Conservation (phyloP, 2,329 filamentous ascomycete genomes). For the Neoarthrinium moseri region DNA sequence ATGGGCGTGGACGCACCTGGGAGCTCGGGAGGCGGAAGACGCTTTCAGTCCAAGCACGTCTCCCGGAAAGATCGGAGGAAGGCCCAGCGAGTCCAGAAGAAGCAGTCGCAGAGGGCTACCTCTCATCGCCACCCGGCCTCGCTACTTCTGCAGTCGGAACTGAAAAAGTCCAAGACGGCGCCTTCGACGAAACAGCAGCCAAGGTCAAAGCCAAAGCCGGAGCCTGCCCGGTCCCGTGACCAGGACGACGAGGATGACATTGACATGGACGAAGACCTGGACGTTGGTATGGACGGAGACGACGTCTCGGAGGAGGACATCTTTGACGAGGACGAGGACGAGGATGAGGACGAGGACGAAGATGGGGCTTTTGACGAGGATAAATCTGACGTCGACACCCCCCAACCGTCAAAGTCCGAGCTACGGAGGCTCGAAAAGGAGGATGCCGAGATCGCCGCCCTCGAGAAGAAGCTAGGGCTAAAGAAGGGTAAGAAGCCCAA, state of each 20-base stretch:
- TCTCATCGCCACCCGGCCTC: background rate
- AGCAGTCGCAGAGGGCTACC: conserved; percentile 14
- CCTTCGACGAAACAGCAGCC: background rate
- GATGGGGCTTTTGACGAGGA: conserved; percentile 75
- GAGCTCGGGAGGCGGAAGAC: conserved; percentile 12
- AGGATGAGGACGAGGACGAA: conserved; percentile 20
- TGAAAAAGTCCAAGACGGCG: conserved; percentile 2
- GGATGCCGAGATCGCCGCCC: conserved; percentile 80
- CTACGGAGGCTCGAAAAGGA: conserved; percentile 72
- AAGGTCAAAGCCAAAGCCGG: conserved; percentile 8
- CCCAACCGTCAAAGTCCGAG: conserved; percentile 34
- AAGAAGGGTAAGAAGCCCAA: conserved; percentile 73
- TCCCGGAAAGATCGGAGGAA: conserved; percentile 31
- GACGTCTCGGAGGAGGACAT: conserved; percentile 20
- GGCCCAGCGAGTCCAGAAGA: conserved; percentile 27
- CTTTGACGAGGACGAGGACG: conserved; percentile 63
- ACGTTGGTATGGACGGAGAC: conserved; percentile 22
- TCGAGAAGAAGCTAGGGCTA: conserved; percentile 86
- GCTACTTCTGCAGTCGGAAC: too few relatives aligned
- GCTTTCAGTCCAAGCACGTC: conserved; percentile 17
- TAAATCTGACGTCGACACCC: conserved; percentile 48
- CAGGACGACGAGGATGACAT: conserved; percentile 15
- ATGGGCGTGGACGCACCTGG: conserved; percentile 31
- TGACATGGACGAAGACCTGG: conserved; percentile 22
- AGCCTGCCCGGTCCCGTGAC: background rate